Base-by-base conservation (phyloP, 345 rosid genomes). In the Kandelia obovata region DNA sequence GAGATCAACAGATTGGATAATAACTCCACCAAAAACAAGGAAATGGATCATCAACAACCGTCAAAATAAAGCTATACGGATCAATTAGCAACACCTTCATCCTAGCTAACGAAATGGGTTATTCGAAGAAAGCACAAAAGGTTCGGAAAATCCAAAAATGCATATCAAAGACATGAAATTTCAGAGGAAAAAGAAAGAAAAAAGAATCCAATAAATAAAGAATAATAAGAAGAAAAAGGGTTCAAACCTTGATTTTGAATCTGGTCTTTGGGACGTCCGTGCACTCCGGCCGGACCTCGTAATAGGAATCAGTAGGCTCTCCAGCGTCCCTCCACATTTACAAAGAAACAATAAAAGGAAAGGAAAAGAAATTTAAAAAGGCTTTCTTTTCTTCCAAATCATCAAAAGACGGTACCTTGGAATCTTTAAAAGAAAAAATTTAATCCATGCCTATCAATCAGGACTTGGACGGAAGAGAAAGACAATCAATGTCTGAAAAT, bases 251-350 rank as follows among this genome's bases (percentile, higher is more conserved):
- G 88, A 95, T 95, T 78, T 85, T 92, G 85, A 95, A 95, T 84
- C 79, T 82, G 76, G 94, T 81, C 71, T 83, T 92, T 34, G 98
- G 97, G 65, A 89, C 98, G 79, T 95, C 96, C 30, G 85, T 86
- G 83, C 98, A 95, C 53, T 95, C 97, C 51, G 96, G 88, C 43
- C 98, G 88, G 81, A 95, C 96, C 88, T 82, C 79, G 62, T 95
- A 95, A 77, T 85, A 95, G 76, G 96, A 86, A 84, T 95, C 99
- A 47, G 92, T 88, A 39, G 96, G 88, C 57, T 86, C 84, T 59
- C 89, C 87, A 2, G 77, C 61, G 23, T 74, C 77, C 61, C 93
- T 79, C 96, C 96, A 86, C 97, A 95, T 95, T 82, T 82, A 71
- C 73, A 61, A 77, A 72, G 35, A 39, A 70, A 61, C 49, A 43